Base-by-base conservation (phyloP, 306 rosid species). In the Corylus heterophylla region DNA sequence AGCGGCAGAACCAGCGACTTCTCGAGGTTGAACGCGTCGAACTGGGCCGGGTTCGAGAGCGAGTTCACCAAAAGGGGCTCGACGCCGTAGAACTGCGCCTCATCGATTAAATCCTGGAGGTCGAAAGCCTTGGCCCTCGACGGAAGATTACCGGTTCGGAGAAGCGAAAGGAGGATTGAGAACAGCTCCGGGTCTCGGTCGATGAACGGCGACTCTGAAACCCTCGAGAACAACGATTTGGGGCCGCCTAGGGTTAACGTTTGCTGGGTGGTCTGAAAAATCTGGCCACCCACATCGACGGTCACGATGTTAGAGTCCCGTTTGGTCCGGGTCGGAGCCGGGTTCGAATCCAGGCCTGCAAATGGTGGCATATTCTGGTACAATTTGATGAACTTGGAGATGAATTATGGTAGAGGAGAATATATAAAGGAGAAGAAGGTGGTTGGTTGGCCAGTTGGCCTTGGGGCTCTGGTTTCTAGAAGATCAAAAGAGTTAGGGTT, bases 161-260 rank as follows among this genome's bases (percentile, higher is more conserved):
- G 98, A 75, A 96, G 96, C 5, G 98, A 96, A 79, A 96, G 97
- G 22, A 96, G 78, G 54, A 91, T 75, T 0, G 98, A 89, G 84
- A 96, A 96, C 42, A 93, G 50, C 62, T 93, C 97, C 0, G 99
- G 99, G 88, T 96, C 98, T 9, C 99, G 86, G 73, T 96, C 98
- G 20, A 96, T 27, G 67, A 96, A 96, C 0, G 94, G 87, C 8
- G 83, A 58, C 37, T 88, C 87, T 3, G 86, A 82, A 44, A 94
- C 83, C 45, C 78, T 69, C 8, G 90, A 85, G 69, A 94, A 87
- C 72, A 92, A 82, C 2, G 97, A 82, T 59, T 87, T 77, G 1
- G 91, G 79, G 0, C 97, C 97, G 0, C 93, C 92, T 0, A 90
- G 85, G 75, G 87, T 80, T 35, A 94, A 82, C 70, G 97, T 94